These are phyloP conservation scores for Boletus sensibilis DNA, from an alignment of 768 basidiomycete genomes.

Conservation along the genomic window DNA sequence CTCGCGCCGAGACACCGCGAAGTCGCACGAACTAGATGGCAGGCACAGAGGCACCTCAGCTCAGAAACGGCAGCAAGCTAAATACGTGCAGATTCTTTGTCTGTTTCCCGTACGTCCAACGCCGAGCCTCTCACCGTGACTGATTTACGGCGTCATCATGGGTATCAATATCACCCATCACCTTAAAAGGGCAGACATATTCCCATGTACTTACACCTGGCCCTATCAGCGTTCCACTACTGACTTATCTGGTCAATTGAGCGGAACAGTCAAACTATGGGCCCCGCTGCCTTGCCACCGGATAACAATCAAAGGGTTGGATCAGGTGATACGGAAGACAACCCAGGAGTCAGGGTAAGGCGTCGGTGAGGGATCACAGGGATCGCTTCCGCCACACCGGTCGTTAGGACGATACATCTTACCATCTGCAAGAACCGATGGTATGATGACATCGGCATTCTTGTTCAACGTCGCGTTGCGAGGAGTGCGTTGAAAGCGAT, in stretches of 20 bases:
- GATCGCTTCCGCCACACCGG: neutral
- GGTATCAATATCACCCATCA: neutral
- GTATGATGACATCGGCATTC: neutral
- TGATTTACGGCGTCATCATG: constrained; percentile 14
- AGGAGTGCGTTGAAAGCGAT: constrained; percentile 1
- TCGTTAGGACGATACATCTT: neutral
- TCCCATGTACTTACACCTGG: constrained; percentile 11
- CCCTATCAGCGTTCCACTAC: neutral
- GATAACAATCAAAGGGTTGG: constrained; percentile 8
- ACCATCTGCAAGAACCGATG: neutral
- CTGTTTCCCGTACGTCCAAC: constrained; percentile 1
- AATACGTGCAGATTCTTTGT: constrained; percentile 14
- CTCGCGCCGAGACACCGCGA: neutral
- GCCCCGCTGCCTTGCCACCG: neutral
- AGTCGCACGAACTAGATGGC: constrained; percentile 8
- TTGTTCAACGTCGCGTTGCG: neutral
- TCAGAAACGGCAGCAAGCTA: constrained; percentile 6
- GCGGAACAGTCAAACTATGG: neutral
- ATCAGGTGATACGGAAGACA: constrained; percentile 7
- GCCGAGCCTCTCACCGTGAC: constrained; percentile 3
- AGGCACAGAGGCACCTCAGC: too few species aligned
- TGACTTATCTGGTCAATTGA: neutral
- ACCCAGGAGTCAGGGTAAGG: constrained; percentile 20
- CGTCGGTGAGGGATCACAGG: neutral
- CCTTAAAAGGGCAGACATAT: constrained; percentile 5